Evolutionary conservation across 306 rosid species (phyloP).

Genomic region (Castanea mollissima): DNA sequence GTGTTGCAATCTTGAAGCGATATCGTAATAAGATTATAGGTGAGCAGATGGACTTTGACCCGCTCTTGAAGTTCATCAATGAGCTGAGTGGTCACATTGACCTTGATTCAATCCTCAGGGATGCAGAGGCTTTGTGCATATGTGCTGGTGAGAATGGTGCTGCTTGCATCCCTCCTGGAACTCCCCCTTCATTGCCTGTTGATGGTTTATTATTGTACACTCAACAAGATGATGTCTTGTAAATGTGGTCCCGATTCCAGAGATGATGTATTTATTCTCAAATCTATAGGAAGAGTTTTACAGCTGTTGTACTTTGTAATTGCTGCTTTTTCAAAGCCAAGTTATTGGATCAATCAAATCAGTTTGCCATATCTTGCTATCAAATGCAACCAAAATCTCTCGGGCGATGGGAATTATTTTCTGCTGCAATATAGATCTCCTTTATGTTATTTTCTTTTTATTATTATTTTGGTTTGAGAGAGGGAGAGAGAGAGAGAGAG

Average conservation of each 20-base stretch:
- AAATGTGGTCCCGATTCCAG: slow-evolving; percentile 14
- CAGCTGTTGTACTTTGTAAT: neutral
- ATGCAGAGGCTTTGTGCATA: slow-evolving; percentile 84
- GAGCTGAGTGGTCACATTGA: slow-evolving; percentile 87
- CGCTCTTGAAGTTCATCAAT: slow-evolving; percentile 89
- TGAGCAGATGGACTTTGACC: slow-evolving; percentile 96
- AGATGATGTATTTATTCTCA: neutral
- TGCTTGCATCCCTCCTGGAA: slow-evolving; percentile 95
- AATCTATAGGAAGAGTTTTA: neutral
- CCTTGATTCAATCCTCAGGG: slow-evolving; percentile 74
- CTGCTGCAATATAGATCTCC: too few species aligned
- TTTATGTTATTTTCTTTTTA: too few species aligned
- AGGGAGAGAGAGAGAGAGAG: neutral
- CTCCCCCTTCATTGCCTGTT: slow-evolving; percentile 89
- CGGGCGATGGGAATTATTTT: neutral
- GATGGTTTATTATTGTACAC: slow-evolving; percentile 55
- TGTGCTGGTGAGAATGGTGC: slow-evolving; percentile 95
- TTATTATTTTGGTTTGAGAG: neutral
- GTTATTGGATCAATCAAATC: neutral
- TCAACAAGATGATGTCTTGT: slow-evolving; percentile 75
- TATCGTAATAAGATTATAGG: slow-evolving; percentile 72
- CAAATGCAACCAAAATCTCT: neutral
- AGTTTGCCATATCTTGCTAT: too few species aligned
- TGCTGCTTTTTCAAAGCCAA: neutral
- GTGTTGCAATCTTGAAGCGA: slow-evolving; percentile 89